Base-by-base conservation (phyloP, 164 flowering plant species). In the Buxus sempervirens region DNA sequence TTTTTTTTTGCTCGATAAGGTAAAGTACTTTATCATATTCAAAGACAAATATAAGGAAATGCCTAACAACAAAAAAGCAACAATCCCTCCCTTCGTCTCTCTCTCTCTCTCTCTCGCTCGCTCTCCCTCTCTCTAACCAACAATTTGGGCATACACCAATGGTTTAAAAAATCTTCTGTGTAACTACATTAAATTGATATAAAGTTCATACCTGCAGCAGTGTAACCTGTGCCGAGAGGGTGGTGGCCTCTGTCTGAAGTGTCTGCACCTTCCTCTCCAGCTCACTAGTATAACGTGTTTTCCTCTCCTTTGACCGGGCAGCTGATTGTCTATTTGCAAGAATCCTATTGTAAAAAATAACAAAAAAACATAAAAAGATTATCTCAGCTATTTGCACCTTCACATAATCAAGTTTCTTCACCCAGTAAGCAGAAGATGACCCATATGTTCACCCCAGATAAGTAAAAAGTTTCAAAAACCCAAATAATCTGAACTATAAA, bases 271-370 rank as follows among this genome's bases (percentile, higher is more conserved):
- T 63, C 51, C 55, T 42, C 55, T 63, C 66, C 49, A 63, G 66
- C 55, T 63, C 66, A 9, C 24, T 9, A n/a, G 51, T 63, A 45
- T 63, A 63, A 15, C 55, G 32, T 1, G 22, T 42, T 23, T 63
- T 63, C 55, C 66, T 45, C 66, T 63, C 66, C 51, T 63, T 63
- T 45, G 66, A 63, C 27, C 66, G 66, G 1, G 66, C 66, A 0
- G 66, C 66, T 45, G 66, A 63, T 42, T 62, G 89, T 60, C 91
- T 78, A 72, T 87, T 87, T 32, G 90, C 92, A 51, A 88, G 82
- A 77, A 88, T 85, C 84, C 92, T 88, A 63, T 73, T 74, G 51
- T n/a, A 7, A 21, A 53, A 20, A 20, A 20, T 18, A 53, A 32
- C 38, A 32, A 32, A 32, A n/a, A 3, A 20, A 19, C 55, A 20